Percentiles rank a stretch among this genome's conserved stretches.
phyloP scores from a whole-genome alignment of 2,329 filamentous ascomycete genomes.

The Trichophyton verrucosum region DNA sequence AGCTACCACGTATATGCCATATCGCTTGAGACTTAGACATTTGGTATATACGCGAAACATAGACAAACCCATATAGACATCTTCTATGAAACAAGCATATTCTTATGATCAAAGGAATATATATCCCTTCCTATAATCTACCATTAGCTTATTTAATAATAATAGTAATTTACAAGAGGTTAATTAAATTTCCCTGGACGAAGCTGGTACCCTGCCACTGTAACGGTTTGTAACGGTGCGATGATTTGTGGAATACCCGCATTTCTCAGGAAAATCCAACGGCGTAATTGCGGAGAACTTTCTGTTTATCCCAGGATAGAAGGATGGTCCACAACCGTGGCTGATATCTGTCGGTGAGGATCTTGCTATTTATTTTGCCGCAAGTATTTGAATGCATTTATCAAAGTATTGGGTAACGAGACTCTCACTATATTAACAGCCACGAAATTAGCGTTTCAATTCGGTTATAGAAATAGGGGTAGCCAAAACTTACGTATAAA shows the following conservation, averaged over 20 bases:
- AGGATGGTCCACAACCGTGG: background rate
- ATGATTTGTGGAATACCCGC: background rate
- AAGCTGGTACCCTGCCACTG: background rate
- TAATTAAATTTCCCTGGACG: background rate
- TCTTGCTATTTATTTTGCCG: constrained; percentile 6
- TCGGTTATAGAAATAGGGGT: background rate
- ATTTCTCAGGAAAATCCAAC: background rate
- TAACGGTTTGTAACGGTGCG: background rate
- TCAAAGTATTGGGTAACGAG: constrained; percentile 67
- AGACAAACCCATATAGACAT: background rate
- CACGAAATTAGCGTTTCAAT: background rate
- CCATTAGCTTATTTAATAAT: background rate
- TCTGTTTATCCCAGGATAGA: background rate
- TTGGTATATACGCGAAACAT: background rate
- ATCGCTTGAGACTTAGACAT: background rate
- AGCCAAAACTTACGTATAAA: constrained; percentile 45
- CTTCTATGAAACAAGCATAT: background rate
- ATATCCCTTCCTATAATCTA: background rate
- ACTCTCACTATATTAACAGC: constrained; percentile 44
- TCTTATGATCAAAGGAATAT: background rate
- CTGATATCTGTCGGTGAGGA: background rate
- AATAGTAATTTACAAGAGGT: background rate
- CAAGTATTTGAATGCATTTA: constrained; percentile 50
- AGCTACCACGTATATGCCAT: background rate
- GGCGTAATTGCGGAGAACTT: background rate